A percentile compares a stretch with the other conserved stretches of the same genome.
Conservation (phyloP, 345 rosid species). For the Citrus unshiu region DNA sequence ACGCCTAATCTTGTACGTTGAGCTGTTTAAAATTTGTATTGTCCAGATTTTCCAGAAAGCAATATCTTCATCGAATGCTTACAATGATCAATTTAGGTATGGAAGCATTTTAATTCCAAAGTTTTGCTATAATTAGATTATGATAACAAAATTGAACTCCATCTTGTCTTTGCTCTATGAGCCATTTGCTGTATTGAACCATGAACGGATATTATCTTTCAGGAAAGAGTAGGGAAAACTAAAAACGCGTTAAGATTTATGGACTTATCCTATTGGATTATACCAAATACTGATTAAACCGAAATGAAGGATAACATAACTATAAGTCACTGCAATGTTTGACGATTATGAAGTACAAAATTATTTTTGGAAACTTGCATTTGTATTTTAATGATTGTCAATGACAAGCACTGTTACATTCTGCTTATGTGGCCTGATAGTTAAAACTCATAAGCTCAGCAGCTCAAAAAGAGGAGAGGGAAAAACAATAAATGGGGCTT, state of each 20-base stretch:
- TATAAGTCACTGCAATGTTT: not conserved
- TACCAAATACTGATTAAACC: not conserved
- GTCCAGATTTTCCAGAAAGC: slow-evolving; percentile 98
- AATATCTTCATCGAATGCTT: slow-evolving; percentile 91
- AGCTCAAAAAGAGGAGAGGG: not conserved
- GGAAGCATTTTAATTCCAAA: not conserved
- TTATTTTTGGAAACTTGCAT: not conserved
- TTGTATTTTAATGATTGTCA: not conserved
- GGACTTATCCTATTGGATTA: not conserved
- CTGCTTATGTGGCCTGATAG: not conserved
- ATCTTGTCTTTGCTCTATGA: not conserved
- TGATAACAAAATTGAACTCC: slow-evolving; percentile 3
- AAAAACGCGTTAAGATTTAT: not conserved
- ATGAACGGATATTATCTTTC: not conserved
- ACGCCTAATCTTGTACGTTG: not conserved
- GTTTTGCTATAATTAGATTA: not conserved
- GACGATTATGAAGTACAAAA: not conserved
- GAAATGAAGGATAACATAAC: not conserved
- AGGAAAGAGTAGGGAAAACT: not conserved
- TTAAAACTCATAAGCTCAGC: not conserved
- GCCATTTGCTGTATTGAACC: not conserved
- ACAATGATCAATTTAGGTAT: slow-evolving; percentile 94
- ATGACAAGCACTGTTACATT: not conserved
- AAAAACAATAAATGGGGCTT: not conserved
- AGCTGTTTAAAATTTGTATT: slow-evolving; percentile 9